Conservation (phyloP, 2,329 filamentous ascomycete genomes). For the Colletotrichum filicis region DNA sequence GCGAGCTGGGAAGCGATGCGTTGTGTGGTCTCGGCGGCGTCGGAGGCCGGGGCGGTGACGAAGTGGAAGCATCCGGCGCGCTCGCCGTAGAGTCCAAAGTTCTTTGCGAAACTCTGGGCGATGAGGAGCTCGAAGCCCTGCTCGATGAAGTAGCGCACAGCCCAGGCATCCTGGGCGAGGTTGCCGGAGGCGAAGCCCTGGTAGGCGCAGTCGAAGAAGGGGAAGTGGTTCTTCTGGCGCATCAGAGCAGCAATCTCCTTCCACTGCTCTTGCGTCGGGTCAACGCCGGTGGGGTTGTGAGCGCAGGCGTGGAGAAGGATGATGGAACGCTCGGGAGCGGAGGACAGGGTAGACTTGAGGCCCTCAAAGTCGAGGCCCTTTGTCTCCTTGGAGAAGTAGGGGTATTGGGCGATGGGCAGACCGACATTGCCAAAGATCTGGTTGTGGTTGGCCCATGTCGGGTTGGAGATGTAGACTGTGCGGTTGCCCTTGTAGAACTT, state of each 20-base stretch:
- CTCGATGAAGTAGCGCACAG: conserved; percentile 94
- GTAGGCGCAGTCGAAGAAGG: conserved; percentile 98
- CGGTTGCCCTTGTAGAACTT: conserved; percentile 86
- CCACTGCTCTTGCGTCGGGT: conserved; percentile 95
- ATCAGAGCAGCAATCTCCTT: conserved; percentile 85
- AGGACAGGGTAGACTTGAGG: conserved; percentile 78
- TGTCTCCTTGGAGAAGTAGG: conserved; percentile 91
- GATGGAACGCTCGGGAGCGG: conserved; percentile 82
- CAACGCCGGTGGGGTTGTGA: conserved; percentile 97
- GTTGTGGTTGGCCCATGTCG: conserved; percentile 98
- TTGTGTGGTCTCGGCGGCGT: conserved; percentile 68
- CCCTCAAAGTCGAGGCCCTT: conserved; percentile 93
- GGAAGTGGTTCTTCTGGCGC: conserved; percentile 84
- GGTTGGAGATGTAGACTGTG: conserved; percentile 89
- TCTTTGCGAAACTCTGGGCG: conserved; percentile 96
- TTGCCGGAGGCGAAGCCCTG: conserved; percentile 97
- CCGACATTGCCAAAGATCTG: conserved; percentile 96
- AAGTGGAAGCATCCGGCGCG: conserved; percentile 97
- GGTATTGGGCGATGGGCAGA: conserved; percentile 83
- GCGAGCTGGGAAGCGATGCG: conserved; percentile 89
- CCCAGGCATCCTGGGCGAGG: conserved; percentile 84
- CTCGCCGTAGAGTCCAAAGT: conserved; percentile 97
- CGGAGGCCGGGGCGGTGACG: conserved; percentile 77
- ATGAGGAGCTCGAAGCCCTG: conserved; percentile 91
- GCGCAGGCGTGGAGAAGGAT: conserved; percentile 95